Evolutionary conservation across 208 protist species (phyloP), one percentile per base, ranked within the genome.

Genomic region (Crithidia brevicula): DNA sequence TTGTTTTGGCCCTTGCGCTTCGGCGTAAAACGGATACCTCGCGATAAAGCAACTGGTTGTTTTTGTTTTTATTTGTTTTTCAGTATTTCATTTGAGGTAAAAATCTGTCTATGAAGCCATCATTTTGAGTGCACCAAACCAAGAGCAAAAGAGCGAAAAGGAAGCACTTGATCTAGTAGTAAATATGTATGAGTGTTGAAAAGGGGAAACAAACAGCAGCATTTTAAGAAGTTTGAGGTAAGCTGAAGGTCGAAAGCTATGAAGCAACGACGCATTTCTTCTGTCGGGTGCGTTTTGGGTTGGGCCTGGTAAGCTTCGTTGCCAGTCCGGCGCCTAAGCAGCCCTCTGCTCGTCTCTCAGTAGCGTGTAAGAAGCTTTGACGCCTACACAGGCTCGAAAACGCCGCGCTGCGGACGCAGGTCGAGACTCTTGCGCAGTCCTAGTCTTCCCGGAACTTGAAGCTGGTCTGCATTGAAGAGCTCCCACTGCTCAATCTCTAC

Each of bases 401-500:
- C 46, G 27, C 58, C 50, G 23, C 62, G 40, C 20, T 50, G 36
- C 30, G 69, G 18, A 15, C n/a, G 27, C 2, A 49, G 20, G 33
- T 58, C 65, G 15, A 75, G 53, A 45, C 69, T 75, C 28, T 67
- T 62, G 27, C 82, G 74, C 18, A 96, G 74, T 1, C 81, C 87
- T 25, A 96, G 67, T 40, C 92, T 65, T 3, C 92, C 92, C 52
- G 92, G 92, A 23, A 92, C 86, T 38, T 61, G 65, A 8, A 96
- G 81, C 62, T 96, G 92, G 42, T 96, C 89, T 0, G 89, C 89
- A 59, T 96, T 96, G 67, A 89, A 91, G 47, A 96, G 67, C 65
- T 89, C 87, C 83, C 86, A 96, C 63, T 94, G 84, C 0, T 95
- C 86, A 43, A 90, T 70, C 43, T 96, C 92, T 2, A 88, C 83